Percentiles rank a stretch among this genome's conserved stretches.
phyloP scores from a whole-genome alignment of 2,329 filamentous ascomycete species.

The Clarireedia homoeocarpa region DNA sequence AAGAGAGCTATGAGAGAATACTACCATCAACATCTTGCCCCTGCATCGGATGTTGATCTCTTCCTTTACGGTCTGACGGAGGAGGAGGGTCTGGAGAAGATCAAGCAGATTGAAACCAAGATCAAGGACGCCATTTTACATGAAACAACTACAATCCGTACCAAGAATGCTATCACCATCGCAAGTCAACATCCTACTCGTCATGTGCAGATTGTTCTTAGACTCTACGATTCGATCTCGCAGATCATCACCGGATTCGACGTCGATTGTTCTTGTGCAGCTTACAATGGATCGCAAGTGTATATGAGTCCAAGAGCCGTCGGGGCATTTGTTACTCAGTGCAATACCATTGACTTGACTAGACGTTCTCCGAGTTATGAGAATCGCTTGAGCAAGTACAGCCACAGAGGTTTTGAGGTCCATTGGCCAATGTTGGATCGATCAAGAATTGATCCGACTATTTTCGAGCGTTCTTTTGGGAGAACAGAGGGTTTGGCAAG shows the following conservation, averaged over 20 bases:
- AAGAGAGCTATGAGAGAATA: slow-evolving; percentile 61
- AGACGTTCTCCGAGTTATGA: slow-evolving; percentile 81
- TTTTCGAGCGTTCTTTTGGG: slow-evolving; percentile 74
- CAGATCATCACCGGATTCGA: slow-evolving; percentile 86
- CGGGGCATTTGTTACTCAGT: slow-evolving; percentile 72
- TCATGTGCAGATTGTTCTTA: slow-evolving; percentile 76
- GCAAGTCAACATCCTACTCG: slow-evolving; percentile 76
- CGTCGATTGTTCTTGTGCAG: slow-evolving; percentile 75
- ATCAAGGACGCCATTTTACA: slow-evolving; percentile 70
- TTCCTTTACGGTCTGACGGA: slow-evolving; percentile 77
- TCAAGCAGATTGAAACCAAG: slow-evolving; percentile 69
- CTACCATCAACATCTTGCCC: slow-evolving; percentile 74
- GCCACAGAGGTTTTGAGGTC: slow-evolving; percentile 75
- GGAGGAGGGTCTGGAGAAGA: slow-evolving; percentile 72
- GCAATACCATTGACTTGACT: slow-evolving; percentile 71
- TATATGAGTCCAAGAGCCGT: slow-evolving; percentile 71
- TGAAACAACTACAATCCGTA: slow-evolving; percentile 78
- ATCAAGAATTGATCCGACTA: slow-evolving; percentile 72
- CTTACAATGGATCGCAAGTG: slow-evolving; percentile 74
- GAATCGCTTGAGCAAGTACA: slow-evolving; percentile 79
- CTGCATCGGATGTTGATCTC: slow-evolving; percentile 79
- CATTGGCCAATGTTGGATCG: slow-evolving; percentile 71
- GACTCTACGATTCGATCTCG: slow-evolving; percentile 75
- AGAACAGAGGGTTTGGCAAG: slow-evolving; percentile 71
- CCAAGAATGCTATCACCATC: slow-evolving; percentile 83